Evolutionary conservation across 352 stramenopile species (phyloP), one percentile per base, ranked within the genome.

Genomic region (Saprolegnia parasitica): DNA sequence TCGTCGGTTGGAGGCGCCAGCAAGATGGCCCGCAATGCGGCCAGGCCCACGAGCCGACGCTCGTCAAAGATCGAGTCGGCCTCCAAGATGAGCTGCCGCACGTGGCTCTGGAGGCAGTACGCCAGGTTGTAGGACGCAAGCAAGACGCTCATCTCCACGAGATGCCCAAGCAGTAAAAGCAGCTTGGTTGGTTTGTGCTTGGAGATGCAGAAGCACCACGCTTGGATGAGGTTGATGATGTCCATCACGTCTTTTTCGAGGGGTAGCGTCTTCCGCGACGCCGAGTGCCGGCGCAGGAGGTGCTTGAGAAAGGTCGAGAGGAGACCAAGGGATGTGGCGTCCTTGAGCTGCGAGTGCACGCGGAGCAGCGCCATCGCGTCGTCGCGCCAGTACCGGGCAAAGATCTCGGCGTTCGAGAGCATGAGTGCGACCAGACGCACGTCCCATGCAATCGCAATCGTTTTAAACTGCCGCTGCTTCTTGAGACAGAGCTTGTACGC

Each of bases 211-310:
- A 91, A 93, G 10, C 71, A 87, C 86, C 81, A 93, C 29, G 84
- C 83, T 50, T 93, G 86, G 2, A 78, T 85, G 4, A 80, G 87
- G 74, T 93, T 93, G 75, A 93, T 84, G 64, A 88, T 83, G 65
- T 90, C 83, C 83, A 91, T 90, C 65, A 81, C 87, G 54, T 93
- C 83, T 0, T 73, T 70, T 20, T 88, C 81, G 0, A 73, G 77
- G 0, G 83, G 81, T 39, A 83, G 54, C 3, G 23, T 54, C 29
- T 21, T 18, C n/a, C 24, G 11, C 32, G 56, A 21, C 4, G 58
- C 58, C 32, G 42, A 0, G 29, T 67, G 58, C 24, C 58, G 58
- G 58, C 68, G 39, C 80, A 83, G 45, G 72, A 76, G 37, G 4
- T 49, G 23, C 20, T 50, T 49, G 40, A 65, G 21, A 40, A 67